Evolutionary conservation across 176 grass and related monocot genomes (phyloP).

Genomic region (Ampelocalamus luodianensis): DNA sequence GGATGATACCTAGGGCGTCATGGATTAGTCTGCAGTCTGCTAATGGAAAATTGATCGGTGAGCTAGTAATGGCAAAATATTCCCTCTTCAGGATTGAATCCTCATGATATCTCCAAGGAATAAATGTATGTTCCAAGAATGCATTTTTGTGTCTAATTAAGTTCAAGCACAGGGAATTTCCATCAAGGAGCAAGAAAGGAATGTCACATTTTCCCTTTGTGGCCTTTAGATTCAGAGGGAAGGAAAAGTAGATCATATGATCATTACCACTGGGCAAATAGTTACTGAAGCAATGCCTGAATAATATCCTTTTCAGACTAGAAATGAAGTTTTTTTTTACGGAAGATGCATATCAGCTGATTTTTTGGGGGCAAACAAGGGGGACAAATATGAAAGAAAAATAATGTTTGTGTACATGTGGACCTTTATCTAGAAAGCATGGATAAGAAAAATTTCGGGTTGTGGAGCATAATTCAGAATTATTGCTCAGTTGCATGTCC

Average conservation of each 20-base stretch:
- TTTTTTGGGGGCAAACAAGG: neutral
- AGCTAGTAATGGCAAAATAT: neutral
- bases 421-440: neutral
- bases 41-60: neutral
- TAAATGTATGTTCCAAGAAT: neutral
- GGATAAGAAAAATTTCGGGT: neutral
- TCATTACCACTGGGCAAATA: neutral
- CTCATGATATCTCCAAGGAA: neutral
- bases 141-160: neutral
- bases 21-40: neutral
- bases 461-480: constrained; percentile 5
- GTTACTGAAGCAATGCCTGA: neutral
- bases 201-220: neutral
- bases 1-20: neutral
- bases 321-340: neutral
- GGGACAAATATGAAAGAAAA: neutral
- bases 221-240: constrained; percentile 4
- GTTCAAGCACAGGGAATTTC: neutral
- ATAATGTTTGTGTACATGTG: neutral
- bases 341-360: neutral
- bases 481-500: neutral
- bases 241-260: neutral
- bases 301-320: neutral
- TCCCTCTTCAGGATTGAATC: constrained; percentile 29
- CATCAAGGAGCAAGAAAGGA: constrained; percentile 6